These are phyloP conservation scores for Entrophospora sp. DNA, from an alignment of 192 early-diverging fungal species.

Conservation along the genomic window DNA sequence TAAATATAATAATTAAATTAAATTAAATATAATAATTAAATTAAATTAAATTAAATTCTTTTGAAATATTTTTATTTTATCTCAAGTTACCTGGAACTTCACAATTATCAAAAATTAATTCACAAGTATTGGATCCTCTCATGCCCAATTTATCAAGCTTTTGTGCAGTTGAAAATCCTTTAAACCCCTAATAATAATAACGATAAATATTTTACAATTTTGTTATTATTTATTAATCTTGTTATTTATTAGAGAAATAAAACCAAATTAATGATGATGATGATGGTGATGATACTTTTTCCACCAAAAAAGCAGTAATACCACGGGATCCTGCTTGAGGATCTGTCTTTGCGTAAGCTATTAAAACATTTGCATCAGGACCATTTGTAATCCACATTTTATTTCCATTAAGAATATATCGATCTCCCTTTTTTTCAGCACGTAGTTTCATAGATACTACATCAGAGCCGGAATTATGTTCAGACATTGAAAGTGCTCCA, in stretches of 20 bases:
- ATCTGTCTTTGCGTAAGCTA: conserved; percentile 90
- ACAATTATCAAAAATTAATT: conserved; percentile 91
- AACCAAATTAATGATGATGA: background rate
- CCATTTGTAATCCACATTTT: conserved; percentile 99
- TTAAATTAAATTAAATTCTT: too few relatives aligned
- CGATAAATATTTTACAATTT: background rate
- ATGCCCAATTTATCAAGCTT: conserved; percentile 96
- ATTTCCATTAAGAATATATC: conserved; percentile 78
- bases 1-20: background rate
- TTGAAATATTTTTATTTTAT: too few relatives aligned
- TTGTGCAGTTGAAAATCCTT: conserved; percentile 74
- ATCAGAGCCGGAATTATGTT: conserved; percentile 82
- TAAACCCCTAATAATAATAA: conserved; percentile 43
- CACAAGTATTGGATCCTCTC: conserved; percentile 93
- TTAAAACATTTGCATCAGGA: conserved; percentile 79
- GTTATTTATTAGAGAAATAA: background rate
- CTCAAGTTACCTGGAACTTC: conserved; percentile 73
- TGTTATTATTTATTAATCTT: background rate
- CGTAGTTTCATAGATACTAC: conserved; percentile 84
- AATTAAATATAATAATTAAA: background rate
- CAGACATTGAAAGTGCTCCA: conserved; percentile 93
- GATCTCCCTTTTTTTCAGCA: conserved; percentile 77
- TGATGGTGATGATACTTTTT: conserved; percentile 63
- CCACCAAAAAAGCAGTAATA: conserved; percentile 92
- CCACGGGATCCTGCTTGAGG: conserved; percentile 68